Evolutionary conservation across 2,329 filamentous ascomycete genomes (phyloP).

Genomic region (Alternaria postmessia): DNA sequence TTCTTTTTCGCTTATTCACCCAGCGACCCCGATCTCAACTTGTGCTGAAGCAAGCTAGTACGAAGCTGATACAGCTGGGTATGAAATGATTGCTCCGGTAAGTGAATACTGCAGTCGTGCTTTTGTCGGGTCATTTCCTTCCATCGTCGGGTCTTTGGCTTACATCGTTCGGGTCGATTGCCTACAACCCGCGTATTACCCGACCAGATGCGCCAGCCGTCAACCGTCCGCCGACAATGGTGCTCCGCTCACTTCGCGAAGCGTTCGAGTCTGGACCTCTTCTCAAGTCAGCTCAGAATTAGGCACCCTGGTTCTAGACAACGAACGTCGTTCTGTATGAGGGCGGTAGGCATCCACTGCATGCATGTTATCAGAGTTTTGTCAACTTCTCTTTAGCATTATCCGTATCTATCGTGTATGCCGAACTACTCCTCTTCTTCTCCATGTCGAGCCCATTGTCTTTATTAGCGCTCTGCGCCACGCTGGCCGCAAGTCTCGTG

Average conservation of each 20-base stretch:
- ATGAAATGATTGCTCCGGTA: not conserved
- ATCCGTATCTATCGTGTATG: not conserved
- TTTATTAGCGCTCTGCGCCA: not conserved
- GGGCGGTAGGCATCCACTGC: not conserved
- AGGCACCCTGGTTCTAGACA: not conserved
- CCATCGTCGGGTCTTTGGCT: slow-evolving; percentile 14
- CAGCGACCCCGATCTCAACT: not conserved
- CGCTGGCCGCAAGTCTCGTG: not conserved
- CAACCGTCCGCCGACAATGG: not conserved
- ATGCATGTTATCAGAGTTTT: not conserved
- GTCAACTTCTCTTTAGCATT: not conserved
- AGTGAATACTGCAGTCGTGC: not conserved
- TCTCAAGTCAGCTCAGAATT: too few species aligned
- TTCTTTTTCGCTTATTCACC: not conserved
- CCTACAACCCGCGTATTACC: not conserved
- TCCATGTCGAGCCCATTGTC: not conserved
- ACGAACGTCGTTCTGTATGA: not conserved
- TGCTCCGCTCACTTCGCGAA: not conserved
- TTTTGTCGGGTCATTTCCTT: not conserved
- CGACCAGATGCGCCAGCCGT: not conserved
- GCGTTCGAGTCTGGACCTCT: too few species aligned
- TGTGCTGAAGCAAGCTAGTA: not conserved
- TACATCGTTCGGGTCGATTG: not conserved
- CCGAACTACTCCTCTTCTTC: not conserved
- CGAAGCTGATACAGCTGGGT: not conserved